Conservation (phyloP, 352 stramenopile genomes). For the Saprolegnia parasitica region DNA sequence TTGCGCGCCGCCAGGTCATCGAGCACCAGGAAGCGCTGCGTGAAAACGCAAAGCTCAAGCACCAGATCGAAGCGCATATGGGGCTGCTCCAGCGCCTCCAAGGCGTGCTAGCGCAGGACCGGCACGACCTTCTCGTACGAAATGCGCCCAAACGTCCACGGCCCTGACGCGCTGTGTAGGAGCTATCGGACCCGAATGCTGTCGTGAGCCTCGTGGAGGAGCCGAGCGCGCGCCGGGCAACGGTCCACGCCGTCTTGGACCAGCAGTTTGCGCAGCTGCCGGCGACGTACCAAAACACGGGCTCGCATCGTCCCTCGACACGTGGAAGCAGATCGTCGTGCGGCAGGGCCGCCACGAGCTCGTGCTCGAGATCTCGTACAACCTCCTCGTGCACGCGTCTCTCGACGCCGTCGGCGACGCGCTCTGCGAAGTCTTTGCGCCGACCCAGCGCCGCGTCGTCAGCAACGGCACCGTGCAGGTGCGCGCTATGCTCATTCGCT, state of each 20-base stretch:
- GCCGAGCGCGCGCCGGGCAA: neutral
- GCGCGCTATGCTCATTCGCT: neutral
- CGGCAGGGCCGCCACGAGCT: neutral
- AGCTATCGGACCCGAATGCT: neutral
- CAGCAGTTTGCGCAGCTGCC: neutral
- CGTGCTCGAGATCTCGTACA: neutral
- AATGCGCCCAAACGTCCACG: neutral
- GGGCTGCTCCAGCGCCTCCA: neutral
- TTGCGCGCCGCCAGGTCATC: conserved; percentile 1
- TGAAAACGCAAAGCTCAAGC: conserved; percentile 13
- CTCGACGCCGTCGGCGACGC: neutral
- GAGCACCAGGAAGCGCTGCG: conserved; percentile 1
- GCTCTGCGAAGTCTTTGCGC: neutral
- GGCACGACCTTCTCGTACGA: neutral
- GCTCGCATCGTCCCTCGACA: neutral
- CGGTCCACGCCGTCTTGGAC: neutral
- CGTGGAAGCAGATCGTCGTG: conserved; percentile 16
- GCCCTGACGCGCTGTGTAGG: neutral
- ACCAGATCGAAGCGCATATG: neutral
- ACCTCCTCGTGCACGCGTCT: neutral
- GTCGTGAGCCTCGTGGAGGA: neutral
- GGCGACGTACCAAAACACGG: neutral
- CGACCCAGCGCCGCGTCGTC: neutral
- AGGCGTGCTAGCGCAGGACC: neutral
- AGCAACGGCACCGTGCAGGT: neutral